A percentile compares a stretch with the other conserved stretches of the same genome.
These are phyloP conservation scores for Chaetomiaceae sp. DNA, from an alignment of 2,329 filamentous ascomycete species.

Conservation along the genomic window DNA sequence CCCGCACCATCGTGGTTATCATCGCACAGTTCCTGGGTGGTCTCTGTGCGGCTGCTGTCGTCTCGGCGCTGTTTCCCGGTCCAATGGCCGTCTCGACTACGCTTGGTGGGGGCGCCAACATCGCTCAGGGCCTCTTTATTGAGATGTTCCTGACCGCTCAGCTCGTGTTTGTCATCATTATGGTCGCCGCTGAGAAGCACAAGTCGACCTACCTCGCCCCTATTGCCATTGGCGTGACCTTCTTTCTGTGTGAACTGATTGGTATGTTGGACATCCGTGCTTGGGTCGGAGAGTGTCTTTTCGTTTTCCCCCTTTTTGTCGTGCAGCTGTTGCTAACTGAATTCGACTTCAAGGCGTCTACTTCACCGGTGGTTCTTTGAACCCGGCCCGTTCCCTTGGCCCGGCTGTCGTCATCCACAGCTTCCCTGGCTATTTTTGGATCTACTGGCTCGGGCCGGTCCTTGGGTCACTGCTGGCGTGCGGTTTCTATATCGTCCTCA, in stretches of 20 bases:
- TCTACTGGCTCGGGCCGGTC: slow-evolving; percentile 43
- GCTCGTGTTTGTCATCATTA: slow-evolving; percentile 56
- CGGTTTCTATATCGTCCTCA: slow-evolving; percentile 23
- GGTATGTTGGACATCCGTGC: slow-evolving; percentile 26
- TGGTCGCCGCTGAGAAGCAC: slow-evolving; percentile 64
- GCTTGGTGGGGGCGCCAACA: slow-evolving; percentile 40
- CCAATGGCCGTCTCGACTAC: slow-evolving; percentile 43
- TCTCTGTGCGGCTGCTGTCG: slow-evolving; percentile 52
- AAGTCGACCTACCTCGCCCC: slow-evolving; percentile 62
- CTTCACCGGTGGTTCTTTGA: slow-evolving; percentile 39
- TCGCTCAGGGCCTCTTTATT: slow-evolving; percentile 53
- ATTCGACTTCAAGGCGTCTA: slow-evolving; percentile 32
- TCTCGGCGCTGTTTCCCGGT: slow-evolving; percentile 49
- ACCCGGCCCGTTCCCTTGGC: slow-evolving; percentile 41
- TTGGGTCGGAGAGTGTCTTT: too few species aligned
- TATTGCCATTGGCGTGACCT: slow-evolving; percentile 59
- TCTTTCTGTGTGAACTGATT: slow-evolving; percentile 49
- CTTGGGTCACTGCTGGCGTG: slow-evolving; percentile 40
- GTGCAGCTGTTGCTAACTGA: too few species aligned
- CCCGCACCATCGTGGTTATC: slow-evolving; percentile 44
- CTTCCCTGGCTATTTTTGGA: slow-evolving; percentile 40
- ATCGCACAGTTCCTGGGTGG: slow-evolving; percentile 48
- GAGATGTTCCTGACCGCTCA: slow-evolving; percentile 58
- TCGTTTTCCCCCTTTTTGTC: too few species aligned
- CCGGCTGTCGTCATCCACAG: slow-evolving; percentile 36